A percentile compares a stretch with the other conserved stretches of the same genome.
These are phyloP conservation scores for Leccinum insigne DNA, from an alignment of 1,284 basidiomycete genomes.

Conservation along the genomic window DNA sequence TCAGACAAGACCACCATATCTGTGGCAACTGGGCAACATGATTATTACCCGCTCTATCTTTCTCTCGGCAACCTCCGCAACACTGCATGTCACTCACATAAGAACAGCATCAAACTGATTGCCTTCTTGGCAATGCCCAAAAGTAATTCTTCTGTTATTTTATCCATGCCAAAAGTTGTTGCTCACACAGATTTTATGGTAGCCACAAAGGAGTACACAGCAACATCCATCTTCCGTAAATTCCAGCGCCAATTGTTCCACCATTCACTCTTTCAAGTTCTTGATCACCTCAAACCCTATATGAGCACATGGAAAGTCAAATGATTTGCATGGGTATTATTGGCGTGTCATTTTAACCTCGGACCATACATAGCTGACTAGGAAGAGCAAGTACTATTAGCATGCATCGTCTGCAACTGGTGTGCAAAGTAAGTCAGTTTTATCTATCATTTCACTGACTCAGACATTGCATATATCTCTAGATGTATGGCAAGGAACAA, in stretches of 20 bases:
- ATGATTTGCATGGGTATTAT: neutral
- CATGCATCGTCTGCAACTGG: neutral
- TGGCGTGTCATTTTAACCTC: neutral
- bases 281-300: neutral
- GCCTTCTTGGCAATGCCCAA: constrained; percentile 1
- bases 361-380: constrained; percentile 3
- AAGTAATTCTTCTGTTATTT: neutral
- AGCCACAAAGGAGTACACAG: neutral
- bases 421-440: neutral
- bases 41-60: constrained; percentile 5
- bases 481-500: neutral
- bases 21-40: neutral
- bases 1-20: constrained; percentile 5
- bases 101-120: neutral
- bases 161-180: too few relatives aligned
- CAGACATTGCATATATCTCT: neutral
- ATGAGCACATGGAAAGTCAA: neutral
- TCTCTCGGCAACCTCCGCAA: constrained; percentile 5
- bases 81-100: neutral
- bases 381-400: neutral
- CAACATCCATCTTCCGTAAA: neutral
- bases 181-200: neutral
- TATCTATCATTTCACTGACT: neutral
- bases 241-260: neutral
- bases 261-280: neutral